Percentiles rank a stretch among this genome's conserved stretches.
Conservation (phyloP, 768 basidiomycete genomes). For the Austroboletus eburneus region DNA sequence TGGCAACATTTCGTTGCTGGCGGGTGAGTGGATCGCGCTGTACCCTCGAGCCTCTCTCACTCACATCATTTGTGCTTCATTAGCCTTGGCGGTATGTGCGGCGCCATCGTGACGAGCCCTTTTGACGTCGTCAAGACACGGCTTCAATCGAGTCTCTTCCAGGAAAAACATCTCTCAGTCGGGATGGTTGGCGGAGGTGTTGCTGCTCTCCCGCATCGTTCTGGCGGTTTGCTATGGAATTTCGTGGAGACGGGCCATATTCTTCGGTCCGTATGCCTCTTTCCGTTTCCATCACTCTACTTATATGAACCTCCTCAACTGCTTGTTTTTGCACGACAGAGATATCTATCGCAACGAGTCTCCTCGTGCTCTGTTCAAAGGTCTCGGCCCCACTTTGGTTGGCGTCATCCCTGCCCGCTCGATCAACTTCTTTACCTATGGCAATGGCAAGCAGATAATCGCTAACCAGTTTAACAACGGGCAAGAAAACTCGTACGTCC, state of each 20-base stretch:
- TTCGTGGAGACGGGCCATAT: conserved; percentile 95
- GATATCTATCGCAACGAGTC: conserved; percentile 90
- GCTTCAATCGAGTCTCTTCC: conserved; percentile 85
- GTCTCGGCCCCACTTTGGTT: conserved; percentile 89
- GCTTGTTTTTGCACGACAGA: conserved; percentile 34
- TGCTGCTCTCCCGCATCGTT: conserved; percentile 30
- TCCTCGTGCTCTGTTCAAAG: conserved; percentile 86
- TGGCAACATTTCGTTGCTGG: conserved; percentile 84
- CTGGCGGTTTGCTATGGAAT: conserved; percentile 70
- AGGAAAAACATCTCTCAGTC: conserved; percentile 37
- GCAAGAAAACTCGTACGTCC: conserved; percentile 78
- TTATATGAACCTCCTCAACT: background rate
- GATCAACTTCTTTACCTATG: conserved; percentile 97
- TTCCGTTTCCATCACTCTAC: background rate
- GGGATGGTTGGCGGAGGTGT: conserved; percentile 31
- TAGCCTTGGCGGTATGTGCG: conserved; percentile 96
- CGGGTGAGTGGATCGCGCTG: conserved; percentile 52
- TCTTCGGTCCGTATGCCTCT: conserved; percentile 52
- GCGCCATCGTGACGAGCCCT: conserved; percentile 93
- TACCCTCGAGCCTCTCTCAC: conserved; percentile 4
- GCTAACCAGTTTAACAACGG: conserved; percentile 75
- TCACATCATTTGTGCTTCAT: background rate
- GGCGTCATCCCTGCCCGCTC: conserved; percentile 95
- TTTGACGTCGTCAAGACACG: conserved; percentile 99
- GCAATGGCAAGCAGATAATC: conserved; percentile 91